Conservation (phyloP, 1,139 yeast species). For the Yamadazyma kanchanaburiensis region DNA sequence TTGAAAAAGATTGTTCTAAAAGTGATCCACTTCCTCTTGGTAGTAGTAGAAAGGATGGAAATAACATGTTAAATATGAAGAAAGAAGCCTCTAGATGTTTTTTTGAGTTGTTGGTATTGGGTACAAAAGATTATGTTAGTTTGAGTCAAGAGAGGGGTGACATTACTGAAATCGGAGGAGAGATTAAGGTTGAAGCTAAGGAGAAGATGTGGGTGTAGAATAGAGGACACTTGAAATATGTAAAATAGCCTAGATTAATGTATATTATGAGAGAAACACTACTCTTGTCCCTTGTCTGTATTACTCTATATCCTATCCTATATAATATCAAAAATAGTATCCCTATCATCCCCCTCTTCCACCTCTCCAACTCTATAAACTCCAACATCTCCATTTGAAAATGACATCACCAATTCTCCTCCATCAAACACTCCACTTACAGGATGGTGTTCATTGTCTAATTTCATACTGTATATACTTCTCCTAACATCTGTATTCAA, state of each 20-base stretch:
- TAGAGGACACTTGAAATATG: too few species aligned
- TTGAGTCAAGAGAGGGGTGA: slow-evolving; percentile 48
- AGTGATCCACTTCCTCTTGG: slow-evolving; percentile 28
- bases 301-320: too few species aligned
- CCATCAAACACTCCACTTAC: slow-evolving; percentile 16
- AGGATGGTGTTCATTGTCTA: slow-evolving; percentile 7
- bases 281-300: too few species aligned
- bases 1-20: slow-evolving; percentile 32
- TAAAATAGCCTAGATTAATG: too few species aligned
- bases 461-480: slow-evolving; percentile 24
- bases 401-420: too few species aligned
- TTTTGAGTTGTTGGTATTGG: slow-evolving; percentile 79
- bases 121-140: slow-evolving; percentile 69
- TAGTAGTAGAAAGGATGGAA: slow-evolving; percentile 13
- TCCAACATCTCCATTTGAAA: slow-evolving; percentile 21
- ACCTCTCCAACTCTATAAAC: too few species aligned
- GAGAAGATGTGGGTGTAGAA: too few species aligned
- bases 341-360: too few species aligned
- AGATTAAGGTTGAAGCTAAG: slow-evolving; percentile 52
- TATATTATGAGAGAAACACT: too few species aligned
- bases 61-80: slow-evolving; percentile 34
- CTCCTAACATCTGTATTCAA: slow-evolving; percentile 33
- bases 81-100: slow-evolving; percentile 72
- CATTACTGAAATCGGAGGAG: slow-evolving; percentile 49
- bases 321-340: too few species aligned